Percentiles rank a stretch among this genome's conserved stretches.
Conservation (phyloP, 768 basidiomycete genomes). For the Boletus tomentosulus region DNA sequence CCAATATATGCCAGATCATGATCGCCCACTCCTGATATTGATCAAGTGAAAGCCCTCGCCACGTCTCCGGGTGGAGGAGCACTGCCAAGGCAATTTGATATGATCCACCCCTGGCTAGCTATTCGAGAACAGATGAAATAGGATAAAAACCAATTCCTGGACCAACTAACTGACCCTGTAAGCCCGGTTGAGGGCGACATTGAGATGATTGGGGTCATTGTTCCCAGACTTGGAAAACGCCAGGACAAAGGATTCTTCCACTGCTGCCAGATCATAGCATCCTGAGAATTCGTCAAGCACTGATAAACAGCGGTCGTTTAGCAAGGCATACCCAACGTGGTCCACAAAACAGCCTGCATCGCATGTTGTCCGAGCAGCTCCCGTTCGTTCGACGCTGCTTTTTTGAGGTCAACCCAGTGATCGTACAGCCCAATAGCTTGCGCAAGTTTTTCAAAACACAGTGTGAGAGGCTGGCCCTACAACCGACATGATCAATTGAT, state of each 20-base stretch:
- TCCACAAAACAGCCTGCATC: conserved; percentile 73
- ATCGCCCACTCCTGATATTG: conserved; percentile 73
- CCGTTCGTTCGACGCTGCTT: conserved; percentile 43
- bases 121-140: conserved; percentile 13
- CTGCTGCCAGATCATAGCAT: conserved; percentile 55
- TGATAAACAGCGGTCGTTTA: neutral
- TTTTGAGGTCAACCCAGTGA: conserved; percentile 61
- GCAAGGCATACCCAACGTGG: conserved; percentile 50
- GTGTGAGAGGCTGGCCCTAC: conserved; percentile 67
- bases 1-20: conserved; percentile 80
- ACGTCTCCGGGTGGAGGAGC: conserved; percentile 65
- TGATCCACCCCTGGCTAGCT: conserved; percentile 69
- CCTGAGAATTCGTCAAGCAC: conserved; percentile 40
- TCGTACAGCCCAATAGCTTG: conserved; percentile 69
- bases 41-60: conserved; percentile 59
- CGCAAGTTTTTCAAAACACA: conserved; percentile 63
- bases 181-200: conserved; percentile 60
- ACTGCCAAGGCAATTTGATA: conserved; percentile 58
- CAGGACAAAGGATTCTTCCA: conserved; percentile 68
- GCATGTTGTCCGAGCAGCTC: conserved; percentile 73
- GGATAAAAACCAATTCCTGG: neutral
- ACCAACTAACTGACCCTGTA: conserved; percentile 47
- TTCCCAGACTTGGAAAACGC: conserved; percentile 58
- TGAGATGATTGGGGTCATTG: conserved; percentile 59
- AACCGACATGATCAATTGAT: conserved; percentile 8